Evolutionary conservation across 2,329 filamentous ascomycete genomes (phyloP), one percentile per base, ranked within the genome.

Genomic region (Colletotrichum plurivorum): DNA sequence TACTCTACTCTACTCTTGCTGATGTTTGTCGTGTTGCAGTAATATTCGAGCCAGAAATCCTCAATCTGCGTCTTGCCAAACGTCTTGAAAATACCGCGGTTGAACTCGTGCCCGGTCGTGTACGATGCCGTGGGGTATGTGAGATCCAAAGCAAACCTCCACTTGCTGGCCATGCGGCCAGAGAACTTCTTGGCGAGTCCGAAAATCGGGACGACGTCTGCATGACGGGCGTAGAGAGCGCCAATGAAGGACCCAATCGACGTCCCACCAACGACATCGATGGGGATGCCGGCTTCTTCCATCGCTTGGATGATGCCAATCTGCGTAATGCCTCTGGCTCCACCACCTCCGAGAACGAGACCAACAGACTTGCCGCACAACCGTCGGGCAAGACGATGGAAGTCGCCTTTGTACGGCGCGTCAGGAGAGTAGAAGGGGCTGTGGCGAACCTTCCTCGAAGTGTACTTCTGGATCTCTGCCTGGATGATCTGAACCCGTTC

Each of bases 1-100:
- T 97, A 95, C 78, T 99, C 96, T 3, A 90, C 90, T 20, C 95
- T 89, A 70, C 93, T 96, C 80, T 97, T 97, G 83, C 93, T 97
- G 81, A 99, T 98, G 80, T 98, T 99, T 45, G 97, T 99, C 0
- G 96, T 98, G 81, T 99, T 99, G 87, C 97, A 99, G 83, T 99
- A 99, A 79, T 94, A 99, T 74, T 97, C 94, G 12, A 99, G 88
- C 96, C 96, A 99, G 76, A 98, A 99, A 79, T 99, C 96, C 81
- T 99, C 96, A 67, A 99, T 98, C 78, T 98, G 96, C 10, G 94
- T 93, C 76, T 98, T 94, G 15, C 95, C 96, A 78, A 99, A 98
- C 0, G 95, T 94, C 81, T 99, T 99, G 89, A 98, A 99, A 72
- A 99, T 98, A 48, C 96, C 96, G 7, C 96, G 93, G 75, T 99